Base-by-base conservation (phyloP, 176 grass and related monocot species). In the Paspalum vaginatum region DNA sequence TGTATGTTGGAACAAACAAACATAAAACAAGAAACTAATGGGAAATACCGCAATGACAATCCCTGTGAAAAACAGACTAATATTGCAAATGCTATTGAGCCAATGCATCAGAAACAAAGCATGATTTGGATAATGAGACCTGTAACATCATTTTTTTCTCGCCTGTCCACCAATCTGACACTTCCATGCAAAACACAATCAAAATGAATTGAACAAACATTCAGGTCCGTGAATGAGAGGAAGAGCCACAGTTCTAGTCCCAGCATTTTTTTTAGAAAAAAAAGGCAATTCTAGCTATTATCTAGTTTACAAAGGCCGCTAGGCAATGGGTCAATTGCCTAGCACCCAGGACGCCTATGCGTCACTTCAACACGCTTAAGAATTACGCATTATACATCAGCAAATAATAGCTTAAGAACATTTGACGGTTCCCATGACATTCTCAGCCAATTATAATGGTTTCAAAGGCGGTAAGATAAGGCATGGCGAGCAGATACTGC, bases 181-280 rank as follows among this genome's bases (percentile, higher is more conserved):
- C 7, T 58, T 39, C 17, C 7, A 71, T 71, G 17, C 12, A 0
- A 32, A 4, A 32, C 46, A 61, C 45, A 78, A 71, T 52, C 44
- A 50, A 70, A 78, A 78, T 21, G 66, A 72, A 9, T 55, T 65
- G 11, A 63, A 24, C 11, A 15, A 1, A 38, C 15, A 85, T 64
- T 46, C 48, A 79, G 48, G 27, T 79, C 53, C 18, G 20, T 18
- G 43, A 41, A 83, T 17, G 50, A 22, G 68, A 21, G 27, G 18
- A 79, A 61, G 22, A 52, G 13, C 77, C 24, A 15, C 70, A 74
- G 64, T 74, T 13, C 38, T 41, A 63, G 1, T 38, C 52, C 41
- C 22, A 57, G 43, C 48, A 77, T 6, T 1, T 32, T 32, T 32
- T 32, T 1, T 32, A 32, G 20, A 9, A 46, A 9, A 44, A 20